Conservation (phyloP, 345 rosid species). For the Citrus reticulata region DNA sequence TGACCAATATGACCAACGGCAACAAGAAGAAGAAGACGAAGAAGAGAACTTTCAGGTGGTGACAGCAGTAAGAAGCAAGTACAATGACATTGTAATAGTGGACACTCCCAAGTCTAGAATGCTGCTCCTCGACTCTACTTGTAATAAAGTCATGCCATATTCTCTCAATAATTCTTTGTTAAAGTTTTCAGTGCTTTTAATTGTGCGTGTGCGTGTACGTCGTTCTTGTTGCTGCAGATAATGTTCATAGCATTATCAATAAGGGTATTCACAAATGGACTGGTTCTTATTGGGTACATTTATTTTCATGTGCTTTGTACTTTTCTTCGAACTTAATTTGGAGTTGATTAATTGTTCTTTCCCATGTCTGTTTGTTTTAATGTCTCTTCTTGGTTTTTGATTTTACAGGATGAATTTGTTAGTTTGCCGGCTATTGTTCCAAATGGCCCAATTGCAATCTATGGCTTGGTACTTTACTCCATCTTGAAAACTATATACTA, state of each 20-base stretch:
- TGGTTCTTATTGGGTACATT: slow-evolving; percentile 72
- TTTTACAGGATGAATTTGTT: slow-evolving; percentile 70
- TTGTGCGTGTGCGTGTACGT: too few relatives aligned
- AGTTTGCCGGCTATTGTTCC: slow-evolving; percentile 72
- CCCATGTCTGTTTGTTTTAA: background rate
- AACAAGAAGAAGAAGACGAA: slow-evolving; percentile 15
- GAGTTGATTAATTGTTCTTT: background rate
- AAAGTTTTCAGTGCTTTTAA: background rate
- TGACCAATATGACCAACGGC: background rate
- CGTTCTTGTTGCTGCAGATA: slow-evolving; percentile 31
- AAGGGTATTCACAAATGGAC: slow-evolving; percentile 73
- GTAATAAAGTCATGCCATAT: slow-evolving; percentile 14
- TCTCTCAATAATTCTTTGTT: background rate
- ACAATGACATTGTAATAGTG: slow-evolving; percentile 72
- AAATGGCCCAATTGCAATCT: slow-evolving; percentile 67
- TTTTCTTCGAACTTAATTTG: background rate
- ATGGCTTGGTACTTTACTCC: slow-evolving; percentile 59
- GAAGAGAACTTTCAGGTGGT: slow-evolving; percentile 54
- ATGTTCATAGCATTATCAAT: slow-evolving; percentile 69
- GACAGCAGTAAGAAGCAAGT: slow-evolving; percentile 46
- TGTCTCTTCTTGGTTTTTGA: background rate
- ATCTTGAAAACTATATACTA: background rate
- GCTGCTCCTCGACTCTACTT: slow-evolving; percentile 79
- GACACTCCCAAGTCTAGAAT: slow-evolving; percentile 59
- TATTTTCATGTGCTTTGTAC: too few relatives aligned